Conservation (phyloP, 495 filamentous ascomycete genomes). For the Penicillium cataractarum region DNA sequence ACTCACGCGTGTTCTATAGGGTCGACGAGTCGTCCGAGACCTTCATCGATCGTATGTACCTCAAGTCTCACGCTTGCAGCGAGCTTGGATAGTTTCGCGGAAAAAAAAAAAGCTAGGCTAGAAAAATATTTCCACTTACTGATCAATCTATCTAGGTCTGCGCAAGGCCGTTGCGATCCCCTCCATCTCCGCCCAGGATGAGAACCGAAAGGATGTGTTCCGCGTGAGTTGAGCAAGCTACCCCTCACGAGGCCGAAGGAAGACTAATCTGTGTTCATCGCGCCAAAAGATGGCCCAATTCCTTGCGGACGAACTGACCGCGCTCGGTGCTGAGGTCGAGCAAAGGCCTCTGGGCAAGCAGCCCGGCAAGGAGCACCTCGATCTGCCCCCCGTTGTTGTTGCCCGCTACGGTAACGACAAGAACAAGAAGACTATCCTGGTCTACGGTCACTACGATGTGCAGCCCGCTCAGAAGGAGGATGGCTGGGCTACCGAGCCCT, state of each 20-base stretch:
- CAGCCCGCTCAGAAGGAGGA: slow-evolving; percentile 93
- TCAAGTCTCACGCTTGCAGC: background rate
- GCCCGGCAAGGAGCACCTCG: slow-evolving; percentile 83
- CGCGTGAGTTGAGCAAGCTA: slow-evolving; percentile 45
- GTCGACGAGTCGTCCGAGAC: slow-evolving; percentile 77
- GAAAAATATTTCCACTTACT: slow-evolving; percentile 5
- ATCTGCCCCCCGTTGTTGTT: slow-evolving; percentile 90
- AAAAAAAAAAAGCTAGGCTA: background rate
- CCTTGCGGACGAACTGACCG: slow-evolving; percentile 77
- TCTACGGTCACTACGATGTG: slow-evolving; percentile 99
- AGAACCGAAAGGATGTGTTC: slow-evolving; percentile 85
- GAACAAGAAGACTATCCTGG: slow-evolving; percentile 89
- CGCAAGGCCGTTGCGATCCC: slow-evolving; percentile 93
- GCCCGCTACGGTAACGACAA: slow-evolving; percentile 89
- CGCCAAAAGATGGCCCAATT: slow-evolving; percentile 86
- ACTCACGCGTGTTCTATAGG: slow-evolving; percentile 36
- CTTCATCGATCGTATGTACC: slow-evolving; percentile 80
- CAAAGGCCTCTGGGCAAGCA: slow-evolving; percentile 85
- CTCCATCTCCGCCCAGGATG: slow-evolving; percentile 89
- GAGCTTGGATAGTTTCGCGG: background rate
- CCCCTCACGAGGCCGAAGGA: background rate
- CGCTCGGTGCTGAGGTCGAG: slow-evolving; percentile 84
- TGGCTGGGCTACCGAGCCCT: slow-evolving; percentile 96
- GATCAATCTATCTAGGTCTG: slow-evolving; percentile 54
- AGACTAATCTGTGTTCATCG: slow-evolving; percentile 11